Evolutionary conservation across 1,284 basidiomycete genomes (phyloP), one percentile per base, ranked within the genome.

Genomic region (Rhodotorula mucilaginosa): DNA sequence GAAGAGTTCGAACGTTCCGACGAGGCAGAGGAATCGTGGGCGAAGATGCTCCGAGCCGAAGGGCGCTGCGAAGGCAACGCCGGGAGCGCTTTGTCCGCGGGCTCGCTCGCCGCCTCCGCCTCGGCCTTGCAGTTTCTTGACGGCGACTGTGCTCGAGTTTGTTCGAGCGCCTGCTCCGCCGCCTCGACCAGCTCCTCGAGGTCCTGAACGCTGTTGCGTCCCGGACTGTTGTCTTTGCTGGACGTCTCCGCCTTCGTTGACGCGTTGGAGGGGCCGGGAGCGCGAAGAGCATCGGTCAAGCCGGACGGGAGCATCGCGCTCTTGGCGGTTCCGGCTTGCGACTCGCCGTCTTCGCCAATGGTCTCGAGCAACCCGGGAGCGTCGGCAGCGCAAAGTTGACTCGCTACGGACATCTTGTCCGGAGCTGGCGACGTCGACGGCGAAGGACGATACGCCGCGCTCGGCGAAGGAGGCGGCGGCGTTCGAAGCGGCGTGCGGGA

Each of bases 331-430:
- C 79, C 79, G 10, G 78, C 77, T 56, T 78, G 78, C 29, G 71
- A 74, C 67, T 80, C 79, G 5, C 79, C 79, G 52, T 78, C 76
- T 60, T 80, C 79, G 39, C 79, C 79, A 18, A 80, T 80, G 7
- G 79, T 79, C 56, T 78, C 79, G 52, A 80, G 72, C 21, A 67
- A 34, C 13, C 23, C 52, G 10, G 64, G n/a, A 13, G 29, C 23
- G 46, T 4, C 16, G 26, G 8, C 46, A 21, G 29, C 18, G 13
- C 39, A 23, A 26, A 21, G 23, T 44, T 44, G 21, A 51, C 57
- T 19, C 12, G 23, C 29, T 23, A 18, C 31, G 6, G 19, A 6
- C n/a, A 49, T 2, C 26, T 64, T 54, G 63, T 10, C 46, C 8
- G 60, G 64, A 4, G 52, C 56, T 2, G 60, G 65, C 47, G 48